Evolutionary conservation across 129 eudicot genomes (phyloP).

Genomic region (Pittosporum tobira): DNA sequence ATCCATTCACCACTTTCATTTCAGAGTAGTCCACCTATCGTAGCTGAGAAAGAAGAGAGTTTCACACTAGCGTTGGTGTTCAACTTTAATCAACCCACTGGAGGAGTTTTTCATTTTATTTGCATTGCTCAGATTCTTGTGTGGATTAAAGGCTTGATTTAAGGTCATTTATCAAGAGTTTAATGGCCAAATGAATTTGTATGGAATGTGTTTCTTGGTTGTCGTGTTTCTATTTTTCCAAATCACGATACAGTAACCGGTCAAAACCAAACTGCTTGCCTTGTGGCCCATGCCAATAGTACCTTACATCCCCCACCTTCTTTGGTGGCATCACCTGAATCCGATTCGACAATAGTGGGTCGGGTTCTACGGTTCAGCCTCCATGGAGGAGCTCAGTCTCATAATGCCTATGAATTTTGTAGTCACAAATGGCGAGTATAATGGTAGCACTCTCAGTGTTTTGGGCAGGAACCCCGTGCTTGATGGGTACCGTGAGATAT

Average conservation of each 20-base stretch:
- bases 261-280: slow-evolving; percentile 24
- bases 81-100: no score
- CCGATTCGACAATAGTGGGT: slow-evolving; percentile 29
- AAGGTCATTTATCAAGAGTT: no score
- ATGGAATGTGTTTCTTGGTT: no score
- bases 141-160: no score
- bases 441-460: slow-evolving; percentile 24
- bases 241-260: slow-evolving; percentile 36
- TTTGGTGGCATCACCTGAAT: slow-evolving; percentile 37
- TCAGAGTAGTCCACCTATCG: no score
- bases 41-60: no score
- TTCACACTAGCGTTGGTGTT: no score
- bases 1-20: no score
- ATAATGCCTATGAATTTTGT: slow-evolving; percentile 39
- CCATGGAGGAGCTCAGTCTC: slow-evolving; percentile 18
- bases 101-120: no score
- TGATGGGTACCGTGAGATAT: slow-evolving; percentile 15
- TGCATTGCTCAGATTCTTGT: no score
- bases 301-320: slow-evolving; percentile 18
- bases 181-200: no score
- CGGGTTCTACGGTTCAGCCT: slow-evolving; percentile 32
- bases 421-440: slow-evolving; percentile 21
- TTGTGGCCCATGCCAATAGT: slow-evolving; percentile 26
- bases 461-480: slow-evolving; percentile 14
- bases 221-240: no score